Evolutionary conservation across 495 filamentous ascomycete genomes (phyloP).

Genomic region (Venustampulla echinocandica): DNA sequence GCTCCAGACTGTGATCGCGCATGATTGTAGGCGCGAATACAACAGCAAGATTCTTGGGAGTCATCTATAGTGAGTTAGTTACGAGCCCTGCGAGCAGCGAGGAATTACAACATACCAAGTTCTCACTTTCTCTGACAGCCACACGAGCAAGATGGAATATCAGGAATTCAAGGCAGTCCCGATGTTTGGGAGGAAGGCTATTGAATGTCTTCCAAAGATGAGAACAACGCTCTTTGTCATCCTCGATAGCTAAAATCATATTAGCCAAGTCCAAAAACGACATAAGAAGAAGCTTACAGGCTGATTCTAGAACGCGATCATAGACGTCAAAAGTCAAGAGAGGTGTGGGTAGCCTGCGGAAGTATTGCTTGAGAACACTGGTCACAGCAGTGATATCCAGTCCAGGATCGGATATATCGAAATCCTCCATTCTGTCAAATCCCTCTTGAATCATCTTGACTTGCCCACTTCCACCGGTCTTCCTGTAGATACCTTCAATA

Average conservation of each 20-base stretch:
- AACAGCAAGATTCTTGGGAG: conserved; percentile 86
- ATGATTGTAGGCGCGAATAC: conserved; percentile 98
- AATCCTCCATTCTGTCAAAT: conserved; percentile 77
- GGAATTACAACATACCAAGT: conserved; percentile 37
- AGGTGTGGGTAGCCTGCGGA: conserved; percentile 85
- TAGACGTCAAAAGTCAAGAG: conserved; percentile 91
- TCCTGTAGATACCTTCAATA: conserved; percentile 95
- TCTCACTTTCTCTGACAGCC: conserved; percentile 70
- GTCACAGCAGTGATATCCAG: conserved; percentile 97
- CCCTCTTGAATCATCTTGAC: conserved; percentile 82
- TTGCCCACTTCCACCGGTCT: conserved; percentile 82
- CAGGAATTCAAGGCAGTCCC: conserved; percentile 84
- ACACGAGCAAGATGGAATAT: conserved; percentile 91
- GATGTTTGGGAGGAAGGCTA: conserved; percentile 71
- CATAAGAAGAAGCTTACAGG: conserved; percentile 34
- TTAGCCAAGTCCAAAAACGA: background rate
- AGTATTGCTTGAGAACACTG: conserved; percentile 93
- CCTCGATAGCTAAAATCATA: conserved; percentile 37
- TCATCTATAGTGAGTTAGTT: conserved; percentile 53
- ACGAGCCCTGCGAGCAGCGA: background rate
- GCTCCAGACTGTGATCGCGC: conserved; percentile 75
- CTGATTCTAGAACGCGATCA: conserved; percentile 75
- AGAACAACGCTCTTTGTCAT: conserved; percentile 51
- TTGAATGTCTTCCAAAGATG: conserved; percentile 62
- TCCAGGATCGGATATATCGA: conserved; percentile 85